Evolutionary conservation across 2,329 filamentous ascomycete genomes (phyloP).

Genomic region (Talaromyces sp.): DNA sequence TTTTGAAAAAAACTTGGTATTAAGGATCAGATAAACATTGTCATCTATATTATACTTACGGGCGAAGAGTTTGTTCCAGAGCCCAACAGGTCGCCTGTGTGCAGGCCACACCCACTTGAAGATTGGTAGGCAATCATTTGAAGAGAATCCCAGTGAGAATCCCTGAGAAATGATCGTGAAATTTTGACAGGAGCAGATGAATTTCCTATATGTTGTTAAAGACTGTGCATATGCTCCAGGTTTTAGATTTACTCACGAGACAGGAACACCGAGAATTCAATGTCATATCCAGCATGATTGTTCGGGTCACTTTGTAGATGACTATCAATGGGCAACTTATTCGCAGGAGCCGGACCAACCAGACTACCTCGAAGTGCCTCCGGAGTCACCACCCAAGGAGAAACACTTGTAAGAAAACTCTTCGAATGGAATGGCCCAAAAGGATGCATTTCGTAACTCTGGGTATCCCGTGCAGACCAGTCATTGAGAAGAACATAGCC

Average conservation of each 20-base stretch:
- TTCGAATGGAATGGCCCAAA: conserved; percentile 58
- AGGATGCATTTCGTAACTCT: conserved; percentile 55
- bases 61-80: conserved; percentile 7
- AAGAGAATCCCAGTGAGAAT: conserved; percentile 6
- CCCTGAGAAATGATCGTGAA: background rate
- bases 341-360: background rate
- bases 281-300: conserved; percentile 7
- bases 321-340: background rate
- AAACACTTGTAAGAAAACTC: conserved; percentile 54
- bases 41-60: background rate
- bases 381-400: conserved; percentile 56
- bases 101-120: conserved; percentile 4
- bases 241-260: background rate
- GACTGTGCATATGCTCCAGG: background rate
- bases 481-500: conserved; percentile 59
- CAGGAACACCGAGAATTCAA: conserved; percentile 1
- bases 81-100: conserved; percentile 6
- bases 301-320: background rate
- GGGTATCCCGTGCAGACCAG: conserved; percentile 58
- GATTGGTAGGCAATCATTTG: conserved; percentile 12
- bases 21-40: no score
- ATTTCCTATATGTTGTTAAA: background rate
- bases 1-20: background rate
- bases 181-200: background rate
- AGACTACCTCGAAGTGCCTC: conserved; percentile 43